Conservation (phyloP, 257 asterid genomes). For the Ajuga chamaepitys region DNA sequence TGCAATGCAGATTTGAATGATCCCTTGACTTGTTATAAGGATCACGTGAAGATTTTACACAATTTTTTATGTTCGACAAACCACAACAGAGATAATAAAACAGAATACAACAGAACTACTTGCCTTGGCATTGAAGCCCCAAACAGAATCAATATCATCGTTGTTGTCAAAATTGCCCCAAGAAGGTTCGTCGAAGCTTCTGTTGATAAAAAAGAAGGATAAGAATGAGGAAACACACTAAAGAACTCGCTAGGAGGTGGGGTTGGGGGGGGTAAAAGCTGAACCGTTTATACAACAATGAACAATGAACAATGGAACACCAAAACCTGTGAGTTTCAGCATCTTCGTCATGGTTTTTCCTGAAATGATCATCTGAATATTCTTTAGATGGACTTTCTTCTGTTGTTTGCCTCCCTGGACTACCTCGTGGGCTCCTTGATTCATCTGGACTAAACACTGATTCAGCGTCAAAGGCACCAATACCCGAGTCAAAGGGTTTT, state of each 20-base stretch:
- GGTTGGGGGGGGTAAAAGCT: neutral
- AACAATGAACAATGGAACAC: conserved; percentile 4
- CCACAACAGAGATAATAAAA: conserved; percentile 11
- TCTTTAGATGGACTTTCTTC: conserved; percentile 67
- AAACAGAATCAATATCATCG: conserved; percentile 90
- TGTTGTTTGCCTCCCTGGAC: conserved; percentile 52
- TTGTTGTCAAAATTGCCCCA: conserved; percentile 91
- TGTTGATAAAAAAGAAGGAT: conserved; percentile 23
- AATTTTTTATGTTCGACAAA: neutral
- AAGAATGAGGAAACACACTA: conserved; percentile 3
- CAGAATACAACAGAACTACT: conserved; percentile 19
- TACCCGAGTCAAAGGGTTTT: conserved; percentile 36
- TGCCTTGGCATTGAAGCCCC: conserved; percentile 95
- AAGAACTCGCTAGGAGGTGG: neutral
- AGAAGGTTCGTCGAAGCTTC: conserved; percentile 77
- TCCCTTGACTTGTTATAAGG: neutral
- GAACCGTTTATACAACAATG: conserved; percentile 1
- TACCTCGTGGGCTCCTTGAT: conserved; percentile 67
- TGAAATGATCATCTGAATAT: conserved; percentile 49
- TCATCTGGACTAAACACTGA: conserved; percentile 70
- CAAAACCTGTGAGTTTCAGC: conserved; percentile 66
- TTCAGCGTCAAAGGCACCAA: conserved; percentile 54
- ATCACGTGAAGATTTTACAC: neutral
- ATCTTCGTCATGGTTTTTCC: conserved; percentile 68
- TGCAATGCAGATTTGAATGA: neutral